These are phyloP conservation scores for Wickerhamiella siamensis DNA, from an alignment of 805 yeast genomes.

Conservation along the genomic window DNA sequence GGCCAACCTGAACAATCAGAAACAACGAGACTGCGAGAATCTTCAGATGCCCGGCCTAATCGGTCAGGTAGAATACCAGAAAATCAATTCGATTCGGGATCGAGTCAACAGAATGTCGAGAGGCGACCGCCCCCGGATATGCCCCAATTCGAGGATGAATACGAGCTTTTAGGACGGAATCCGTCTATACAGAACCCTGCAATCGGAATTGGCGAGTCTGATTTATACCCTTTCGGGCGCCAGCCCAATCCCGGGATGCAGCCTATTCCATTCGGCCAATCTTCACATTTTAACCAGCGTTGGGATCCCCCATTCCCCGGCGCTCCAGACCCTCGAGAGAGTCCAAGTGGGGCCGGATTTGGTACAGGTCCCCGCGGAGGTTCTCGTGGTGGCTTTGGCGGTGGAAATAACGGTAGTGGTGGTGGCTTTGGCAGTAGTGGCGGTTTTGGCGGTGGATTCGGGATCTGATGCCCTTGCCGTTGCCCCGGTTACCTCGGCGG, in stretches of 20 bases:
- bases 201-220: slow-evolving; percentile 26
- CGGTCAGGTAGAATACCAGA: no score
- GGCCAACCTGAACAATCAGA: slow-evolving; percentile 2
- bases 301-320: slow-evolving; percentile 28
- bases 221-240: slow-evolving; percentile 28
- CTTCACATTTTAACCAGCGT: slow-evolving; percentile 15
- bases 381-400: slow-evolving; percentile 5
- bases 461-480: no score
- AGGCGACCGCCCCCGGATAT: slow-evolving; percentile 21
- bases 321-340: background rate
- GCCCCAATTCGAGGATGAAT: slow-evolving; percentile 34
- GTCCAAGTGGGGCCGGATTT: no score
- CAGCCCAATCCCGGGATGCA: slow-evolving; percentile 20
- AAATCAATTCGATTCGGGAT: no score
- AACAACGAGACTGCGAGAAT: no score
- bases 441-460: slow-evolving; percentile 6
- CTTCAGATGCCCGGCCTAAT: background rate
- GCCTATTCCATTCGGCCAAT: slow-evolving; percentile 18
- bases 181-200: slow-evolving; percentile 10
- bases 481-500: no score
- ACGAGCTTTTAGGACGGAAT: slow-evolving; percentile 15
- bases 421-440: slow-evolving; percentile 15
- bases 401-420: slow-evolving; percentile 12
- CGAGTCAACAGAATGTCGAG: background rate
- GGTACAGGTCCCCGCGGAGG: background rate